Percentiles rank a stretch among this genome's conserved stretches.
phyloP scores from a whole-genome alignment of 345 rosid species.

The Aethionema arabicum region DNA sequence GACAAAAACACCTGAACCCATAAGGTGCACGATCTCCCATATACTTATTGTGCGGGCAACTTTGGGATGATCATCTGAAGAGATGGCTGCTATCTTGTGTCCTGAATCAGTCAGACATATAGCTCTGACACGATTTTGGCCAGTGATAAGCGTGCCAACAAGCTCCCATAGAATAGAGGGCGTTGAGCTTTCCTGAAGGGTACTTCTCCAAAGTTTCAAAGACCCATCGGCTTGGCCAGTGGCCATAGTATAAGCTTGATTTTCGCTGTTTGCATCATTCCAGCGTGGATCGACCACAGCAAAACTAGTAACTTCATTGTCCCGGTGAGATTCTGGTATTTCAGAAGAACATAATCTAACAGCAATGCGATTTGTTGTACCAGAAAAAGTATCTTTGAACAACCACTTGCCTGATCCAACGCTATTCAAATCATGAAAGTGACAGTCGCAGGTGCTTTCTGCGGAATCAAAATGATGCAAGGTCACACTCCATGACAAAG shows the following conservation, averaged over 20 bases:
- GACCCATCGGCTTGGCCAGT: slow-evolving; percentile 80
- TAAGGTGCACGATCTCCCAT: slow-evolving; percentile 62
- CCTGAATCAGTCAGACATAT: slow-evolving; percentile 65
- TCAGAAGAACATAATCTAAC: slow-evolving; percentile 58
- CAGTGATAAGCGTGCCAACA: slow-evolving; percentile 63
- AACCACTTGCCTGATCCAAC: slow-evolving; percentile 38
- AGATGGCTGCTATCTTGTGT: slow-evolving; percentile 64
- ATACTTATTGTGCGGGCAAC: slow-evolving; percentile 42
- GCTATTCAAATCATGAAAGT: slow-evolving; percentile 43
- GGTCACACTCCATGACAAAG: slow-evolving; percentile 69
- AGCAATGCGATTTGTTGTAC: slow-evolving; percentile 51
- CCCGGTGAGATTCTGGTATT: slow-evolving; percentile 57
- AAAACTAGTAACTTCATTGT: slow-evolving; percentile 62
- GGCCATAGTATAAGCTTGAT: slow-evolving; percentile 68
- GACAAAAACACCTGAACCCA: slow-evolving; percentile 59
- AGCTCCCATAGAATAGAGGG: slow-evolving; percentile 56
- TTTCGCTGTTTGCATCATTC: slow-evolving; percentile 33
- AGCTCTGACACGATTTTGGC: slow-evolving; percentile 55
- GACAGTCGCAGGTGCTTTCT: slow-evolving; percentile 47
- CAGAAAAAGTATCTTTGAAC: slow-evolving; percentile 50
- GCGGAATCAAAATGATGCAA: slow-evolving; percentile 51
- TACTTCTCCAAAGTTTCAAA: slow-evolving; percentile 79
- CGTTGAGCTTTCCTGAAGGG: slow-evolving; percentile 39
- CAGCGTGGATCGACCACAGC: slow-evolving; percentile 53
- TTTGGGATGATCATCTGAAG: slow-evolving; percentile 40